Evolutionary conservation across 371 early-diverging fungal genomes (phyloP).

Genomic region (Apophysomyces sp.): DNA sequence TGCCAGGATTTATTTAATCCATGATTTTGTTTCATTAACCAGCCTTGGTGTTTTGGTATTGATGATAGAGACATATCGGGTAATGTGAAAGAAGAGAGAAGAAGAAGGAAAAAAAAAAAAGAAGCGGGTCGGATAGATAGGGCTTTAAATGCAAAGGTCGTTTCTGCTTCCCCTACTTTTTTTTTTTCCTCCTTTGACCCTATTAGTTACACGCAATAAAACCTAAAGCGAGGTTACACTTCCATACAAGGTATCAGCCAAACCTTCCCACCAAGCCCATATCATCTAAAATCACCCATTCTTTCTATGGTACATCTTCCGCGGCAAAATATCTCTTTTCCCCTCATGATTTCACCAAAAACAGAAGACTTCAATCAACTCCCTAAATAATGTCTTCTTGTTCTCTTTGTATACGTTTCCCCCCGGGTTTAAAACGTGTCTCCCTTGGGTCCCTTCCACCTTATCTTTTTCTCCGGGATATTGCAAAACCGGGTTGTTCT

Average conservation of each 20-base stretch:
- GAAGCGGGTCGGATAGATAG: background rate
- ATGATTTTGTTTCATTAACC: constrained; percentile 44
- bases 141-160: background rate
- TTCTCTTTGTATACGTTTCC: too few relatives aligned
- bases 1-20: constrained; percentile 39
- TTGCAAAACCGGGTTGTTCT: background rate
- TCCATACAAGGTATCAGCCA: background rate
- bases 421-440: background rate
- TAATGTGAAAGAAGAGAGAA: background rate
- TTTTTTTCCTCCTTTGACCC: background rate
- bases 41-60: constrained; percentile 19
- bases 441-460: background rate
- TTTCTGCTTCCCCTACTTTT: background rate
- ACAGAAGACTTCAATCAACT: background rate
- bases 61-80: constrained; percentile 1
- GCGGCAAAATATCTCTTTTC: background rate
- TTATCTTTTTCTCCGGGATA: background rate
- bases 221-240: background rate
- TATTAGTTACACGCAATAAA: constrained; percentile 1
- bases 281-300: background rate
- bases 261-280: background rate
- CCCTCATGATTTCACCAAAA: background rate
- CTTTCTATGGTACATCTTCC: background rate
- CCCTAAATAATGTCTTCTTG: background rate
- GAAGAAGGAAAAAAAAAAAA: background rate